These are phyloP conservation scores for Oryza glumipatula DNA, from an alignment of 176 grass and related monocot genomes.

Conservation along the genomic window DNA sequence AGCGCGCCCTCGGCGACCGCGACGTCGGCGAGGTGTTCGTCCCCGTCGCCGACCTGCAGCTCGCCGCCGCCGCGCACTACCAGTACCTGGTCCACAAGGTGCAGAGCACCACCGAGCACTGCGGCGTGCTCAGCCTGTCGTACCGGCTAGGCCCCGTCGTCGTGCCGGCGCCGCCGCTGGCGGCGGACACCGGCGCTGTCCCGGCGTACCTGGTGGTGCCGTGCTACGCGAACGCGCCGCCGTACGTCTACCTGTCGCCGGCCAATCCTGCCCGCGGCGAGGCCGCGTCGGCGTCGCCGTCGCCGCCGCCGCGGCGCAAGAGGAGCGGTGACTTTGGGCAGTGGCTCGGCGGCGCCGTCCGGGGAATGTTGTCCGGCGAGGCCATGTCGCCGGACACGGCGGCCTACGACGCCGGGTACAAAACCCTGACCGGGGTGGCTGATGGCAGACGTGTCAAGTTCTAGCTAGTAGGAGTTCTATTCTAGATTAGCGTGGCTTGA, in stretches of 20 bases:
- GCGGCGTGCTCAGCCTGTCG: slow-evolving; percentile 52
- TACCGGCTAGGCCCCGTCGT: slow-evolving; percentile 39
- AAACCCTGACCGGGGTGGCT: slow-evolving; percentile 5
- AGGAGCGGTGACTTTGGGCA: slow-evolving; percentile 40
- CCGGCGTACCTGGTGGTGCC: neutral
- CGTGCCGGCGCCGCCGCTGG: neutral
- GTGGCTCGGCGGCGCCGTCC: slow-evolving; percentile 42
- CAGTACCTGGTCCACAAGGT: slow-evolving; percentile 46
- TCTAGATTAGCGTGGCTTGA: neutral
- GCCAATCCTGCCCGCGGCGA: neutral
- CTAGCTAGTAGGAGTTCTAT: neutral
- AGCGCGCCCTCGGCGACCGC: slow-evolving; percentile 50
- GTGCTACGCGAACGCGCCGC: neutral
- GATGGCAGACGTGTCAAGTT: slow-evolving; percentile 3
- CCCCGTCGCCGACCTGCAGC: slow-evolving; percentile 40
- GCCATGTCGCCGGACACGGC: slow-evolving; percentile 30
- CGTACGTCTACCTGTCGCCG: neutral
- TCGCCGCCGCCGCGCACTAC: slow-evolving; percentile 20
- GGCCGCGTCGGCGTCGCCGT: too few relatives aligned
- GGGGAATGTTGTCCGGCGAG: slow-evolving; percentile 48
- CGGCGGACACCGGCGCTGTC: neutral
- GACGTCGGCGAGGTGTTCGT: slow-evolving; percentile 48
- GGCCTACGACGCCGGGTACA: slow-evolving; percentile 38
- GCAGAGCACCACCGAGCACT: slow-evolving; percentile 22
- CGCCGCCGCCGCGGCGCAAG: neutral